Evolutionary conservation across 2,329 filamentous ascomycete genomes (phyloP).

Genomic region (Aaosphaeria arxii): DNA sequence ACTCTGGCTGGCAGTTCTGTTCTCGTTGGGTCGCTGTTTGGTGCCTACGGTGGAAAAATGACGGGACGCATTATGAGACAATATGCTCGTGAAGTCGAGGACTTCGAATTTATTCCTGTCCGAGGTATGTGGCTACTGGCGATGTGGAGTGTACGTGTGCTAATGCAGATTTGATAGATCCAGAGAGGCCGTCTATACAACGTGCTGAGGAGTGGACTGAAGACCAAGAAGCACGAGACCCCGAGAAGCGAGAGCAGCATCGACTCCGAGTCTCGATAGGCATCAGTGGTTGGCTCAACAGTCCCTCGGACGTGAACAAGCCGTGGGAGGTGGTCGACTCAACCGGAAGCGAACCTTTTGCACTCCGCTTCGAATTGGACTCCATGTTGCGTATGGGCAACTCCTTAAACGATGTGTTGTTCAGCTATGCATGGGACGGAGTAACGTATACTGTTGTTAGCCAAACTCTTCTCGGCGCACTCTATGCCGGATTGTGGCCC

Average conservation of each 20-base stretch:
- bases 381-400: conserved; percentile 72
- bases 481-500: conserved; percentile 47
- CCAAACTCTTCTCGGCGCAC: conserved; percentile 45
- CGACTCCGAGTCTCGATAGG: conserved; percentile 71
- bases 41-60: conserved; percentile 80
- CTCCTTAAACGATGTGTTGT: conserved; percentile 72
- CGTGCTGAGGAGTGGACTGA: conserved; percentile 20
- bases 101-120: conserved; percentile 83
- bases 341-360: conserved; percentile 69
- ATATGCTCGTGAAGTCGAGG: conserved; percentile 77
- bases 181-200: conserved; percentile 17
- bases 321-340: conserved; percentile 75
- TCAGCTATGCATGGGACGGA: conserved; percentile 71
- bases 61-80: conserved; percentile 80
- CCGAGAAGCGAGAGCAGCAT: conserved; percentile 26
- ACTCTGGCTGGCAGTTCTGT: conserved; percentile 75
- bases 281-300: conserved; percentile 75
- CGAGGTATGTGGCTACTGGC: conserved; percentile 35
- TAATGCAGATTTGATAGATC: conserved; percentile 5
- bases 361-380: conserved; percentile 76
- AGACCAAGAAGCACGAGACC: conserved; percentile 22
- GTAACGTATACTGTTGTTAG: conserved; percentile 72
- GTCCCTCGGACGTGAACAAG: conserved; percentile 64
- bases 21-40: conserved; percentile 79
- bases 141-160: too few relatives aligned